A percentile compares a stretch with the other conserved stretches of the same genome.
Conservation (phyloP, 495 filamentous ascomycete genomes). For the Pyronema omphalodes region DNA sequence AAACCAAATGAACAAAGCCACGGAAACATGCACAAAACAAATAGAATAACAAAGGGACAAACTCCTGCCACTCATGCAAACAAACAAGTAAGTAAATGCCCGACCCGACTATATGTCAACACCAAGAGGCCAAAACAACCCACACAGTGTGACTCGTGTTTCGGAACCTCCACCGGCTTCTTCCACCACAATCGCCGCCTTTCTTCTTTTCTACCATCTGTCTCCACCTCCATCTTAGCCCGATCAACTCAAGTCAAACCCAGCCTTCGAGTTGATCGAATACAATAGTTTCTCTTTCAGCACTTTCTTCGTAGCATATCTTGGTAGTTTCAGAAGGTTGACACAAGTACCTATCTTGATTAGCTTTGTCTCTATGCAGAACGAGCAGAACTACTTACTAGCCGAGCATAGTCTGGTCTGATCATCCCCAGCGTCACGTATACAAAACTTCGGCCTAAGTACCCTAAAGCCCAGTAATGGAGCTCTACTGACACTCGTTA, state of each 20-base stretch:
- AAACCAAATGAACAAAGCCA: not conserved
- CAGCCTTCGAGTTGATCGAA: slow-evolving; percentile 77
- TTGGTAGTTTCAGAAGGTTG: slow-evolving; percentile 83
- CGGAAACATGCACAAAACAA: not conserved
- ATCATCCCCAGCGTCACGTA: slow-evolving; percentile 70
- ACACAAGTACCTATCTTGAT: slow-evolving; percentile 49
- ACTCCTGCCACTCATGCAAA: too few relatives aligned
- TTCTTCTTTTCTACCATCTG: not conserved
- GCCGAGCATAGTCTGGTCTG: slow-evolving; percentile 71
- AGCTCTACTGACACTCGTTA: slow-evolving; percentile 83
- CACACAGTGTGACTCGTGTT: too few relatives aligned
- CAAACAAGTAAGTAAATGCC: too few relatives aligned
- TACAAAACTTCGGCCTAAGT: slow-evolving; percentile 72
- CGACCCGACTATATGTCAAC: too few relatives aligned
- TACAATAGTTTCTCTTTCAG: slow-evolving; percentile 71
- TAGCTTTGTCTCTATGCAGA: not conserved
- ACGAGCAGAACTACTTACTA: slow-evolving; percentile 30
- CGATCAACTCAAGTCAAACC: slow-evolving; percentile 71
- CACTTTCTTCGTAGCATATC: slow-evolving; percentile 43
- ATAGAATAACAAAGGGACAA: not conserved
- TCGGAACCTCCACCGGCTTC: too few relatives aligned
- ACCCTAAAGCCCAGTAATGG: slow-evolving; percentile 79
- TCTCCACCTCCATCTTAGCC: not conserved
- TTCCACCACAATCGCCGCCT: not conserved
- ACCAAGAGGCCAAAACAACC: too few relatives aligned